Evolutionary conservation across 2,329 filamentous ascomycete species (phyloP), one percentile per base, ranked within the genome.

Genomic region (Epichloe hybrida): DNA sequence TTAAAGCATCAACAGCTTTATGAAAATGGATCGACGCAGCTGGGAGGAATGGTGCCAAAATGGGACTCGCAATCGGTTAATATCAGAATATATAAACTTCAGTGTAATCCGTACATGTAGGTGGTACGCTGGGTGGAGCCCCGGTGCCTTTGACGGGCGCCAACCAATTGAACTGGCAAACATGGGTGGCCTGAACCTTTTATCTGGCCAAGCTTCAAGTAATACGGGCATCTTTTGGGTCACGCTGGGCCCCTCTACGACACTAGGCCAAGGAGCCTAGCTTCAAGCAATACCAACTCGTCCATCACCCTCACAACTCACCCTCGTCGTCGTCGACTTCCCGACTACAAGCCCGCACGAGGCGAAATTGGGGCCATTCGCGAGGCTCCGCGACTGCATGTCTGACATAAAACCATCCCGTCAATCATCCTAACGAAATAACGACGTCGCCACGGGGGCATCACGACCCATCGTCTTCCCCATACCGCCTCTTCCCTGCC

Each of bases 401-500:
- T 21, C 34, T 31, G 23, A 11, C 20, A 36, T 8, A n/a, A 35
- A 31, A 9, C 17, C 27, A 49, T 31, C 13, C 27, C 11, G 27
- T 13, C 45, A 20, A 40, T 21, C 8, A 34, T 46, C 11, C 11
- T 31, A 43, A 12, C 36, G 42, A 35, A 40, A 40, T 8, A 15
- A 40, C 42, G 48, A 23, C 39, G 31, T 34, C 36, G 13, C 17
- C 42, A 15, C 23, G 42, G 44, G 35, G 43, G 20, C 13, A 36
- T 31, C 27, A 11, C 27, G 8, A 38, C 27, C 20, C 47, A 37
- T 44, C 12, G 13, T 34, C 46, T 34, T 41, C 48, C 35, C 44
- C 53, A 55, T 53, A 49, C 50, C 23, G 40, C 50, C 42, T 34
- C 8, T 55, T 31, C 27, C 55, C 46, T 61, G 58, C 58, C 58